phyloP scores from a whole-genome alignment of 176 grass and related monocot genomes.

The Luzula sylvatica region DNA sequence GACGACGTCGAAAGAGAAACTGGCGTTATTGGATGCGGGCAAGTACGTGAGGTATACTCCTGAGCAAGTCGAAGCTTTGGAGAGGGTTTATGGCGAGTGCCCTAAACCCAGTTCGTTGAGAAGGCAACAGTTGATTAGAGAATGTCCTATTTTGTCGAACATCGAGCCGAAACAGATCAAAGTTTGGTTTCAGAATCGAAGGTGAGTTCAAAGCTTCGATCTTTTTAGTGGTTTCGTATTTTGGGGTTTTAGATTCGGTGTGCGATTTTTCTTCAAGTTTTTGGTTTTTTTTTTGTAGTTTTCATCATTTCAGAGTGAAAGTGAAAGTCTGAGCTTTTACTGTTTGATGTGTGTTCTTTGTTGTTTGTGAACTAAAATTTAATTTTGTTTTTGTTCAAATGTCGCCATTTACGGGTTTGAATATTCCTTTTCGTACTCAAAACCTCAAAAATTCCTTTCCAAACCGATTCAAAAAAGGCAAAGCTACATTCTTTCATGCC shows the following conservation, averaged over 20 bases:
- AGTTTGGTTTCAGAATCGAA: slow-evolving; percentile 99
- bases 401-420: too few species aligned
- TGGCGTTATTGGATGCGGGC: slow-evolving; percentile 48
- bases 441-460: background rate
- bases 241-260: background rate
- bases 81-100: slow-evolving; percentile 94
- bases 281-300: too few species aligned
- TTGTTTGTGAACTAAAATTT: too few species aligned
- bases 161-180: slow-evolving; percentile 99
- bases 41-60: slow-evolving; percentile 99
- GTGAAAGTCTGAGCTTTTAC: too few species aligned
- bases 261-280: too few species aligned
- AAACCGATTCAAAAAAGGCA: background rate
- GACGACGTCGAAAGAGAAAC: slow-evolving; percentile 48
- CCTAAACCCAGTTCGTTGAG: slow-evolving; percentile 87
- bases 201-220: slow-evolving; percentile 24
- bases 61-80: slow-evolving; percentile 95
- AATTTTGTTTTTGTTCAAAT: too few species aligned
- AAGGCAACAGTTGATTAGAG: slow-evolving; percentile 82
- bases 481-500: background rate
- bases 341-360: too few species aligned
- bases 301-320: too few species aligned
- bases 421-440: background rate
- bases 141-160: slow-evolving; percentile 84
- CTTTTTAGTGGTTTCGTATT: background rate